Conservation (phyloP, 192 early-diverging fungal genomes). For the Jimgerdemannia lactiflua region DNA sequence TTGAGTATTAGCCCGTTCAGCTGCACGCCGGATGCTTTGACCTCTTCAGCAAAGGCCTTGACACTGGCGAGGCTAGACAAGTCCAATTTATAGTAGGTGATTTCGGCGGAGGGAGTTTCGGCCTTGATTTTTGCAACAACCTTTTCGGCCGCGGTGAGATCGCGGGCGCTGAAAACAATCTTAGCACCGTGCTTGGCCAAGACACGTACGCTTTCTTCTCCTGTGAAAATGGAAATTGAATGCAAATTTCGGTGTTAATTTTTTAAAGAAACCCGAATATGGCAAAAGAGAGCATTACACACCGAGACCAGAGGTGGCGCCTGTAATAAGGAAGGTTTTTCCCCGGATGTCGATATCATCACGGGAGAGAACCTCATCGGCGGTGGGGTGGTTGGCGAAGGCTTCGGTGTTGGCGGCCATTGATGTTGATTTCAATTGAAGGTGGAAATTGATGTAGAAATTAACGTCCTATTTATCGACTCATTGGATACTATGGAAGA, state of each 20-base stretch:
- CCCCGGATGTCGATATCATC: neutral
- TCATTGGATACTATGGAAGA: no score
- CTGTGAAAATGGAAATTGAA: no score
- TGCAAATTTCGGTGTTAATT: neutral
- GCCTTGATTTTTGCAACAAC: conserved; percentile 7
- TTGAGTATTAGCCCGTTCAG: conserved; percentile 9
- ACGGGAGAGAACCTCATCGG: conserved; percentile 1
- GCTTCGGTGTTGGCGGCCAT: no score
- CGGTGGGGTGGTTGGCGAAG: neutral
- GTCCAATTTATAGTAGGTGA: conserved; percentile 4
- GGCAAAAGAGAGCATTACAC: conserved; percentile 5
- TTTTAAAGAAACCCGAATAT: neutral
- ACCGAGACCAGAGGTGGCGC: conserved; percentile 50
- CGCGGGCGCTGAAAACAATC: conserved; percentile 4
- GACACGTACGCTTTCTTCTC: neutral
- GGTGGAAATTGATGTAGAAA: no score
- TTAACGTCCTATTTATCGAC: no score
- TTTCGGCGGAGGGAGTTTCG: conserved; percentile 1
- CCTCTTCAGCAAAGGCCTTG: neutral
- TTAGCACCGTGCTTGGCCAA: conserved; percentile 6
- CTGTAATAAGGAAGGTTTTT: conserved; percentile 20
- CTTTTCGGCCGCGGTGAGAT: neutral
- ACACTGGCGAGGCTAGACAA: conserved; percentile 10
- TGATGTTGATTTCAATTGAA: no score
- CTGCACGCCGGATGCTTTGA: conserved; percentile 7